phyloP scores from a whole-genome alignment of 768 basidiomycete species.

The Mycena chlorophos region DNA sequence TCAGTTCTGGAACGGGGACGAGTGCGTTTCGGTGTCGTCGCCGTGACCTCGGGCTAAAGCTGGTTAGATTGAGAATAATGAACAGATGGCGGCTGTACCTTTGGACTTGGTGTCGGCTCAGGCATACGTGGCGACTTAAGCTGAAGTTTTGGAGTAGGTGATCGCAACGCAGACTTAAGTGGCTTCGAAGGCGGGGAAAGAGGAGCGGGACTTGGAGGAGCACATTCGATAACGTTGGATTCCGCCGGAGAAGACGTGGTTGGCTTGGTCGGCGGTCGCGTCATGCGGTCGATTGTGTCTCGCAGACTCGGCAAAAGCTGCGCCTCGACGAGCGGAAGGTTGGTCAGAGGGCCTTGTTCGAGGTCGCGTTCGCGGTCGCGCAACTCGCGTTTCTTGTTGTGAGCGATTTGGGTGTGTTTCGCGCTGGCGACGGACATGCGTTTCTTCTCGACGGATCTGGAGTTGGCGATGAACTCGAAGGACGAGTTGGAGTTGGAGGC shows the following conservation, averaged over 20 bases:
- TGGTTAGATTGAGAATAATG: constrained; percentile 19
- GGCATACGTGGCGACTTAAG: constrained; percentile 18
- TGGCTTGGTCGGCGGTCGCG: constrained; percentile 42
- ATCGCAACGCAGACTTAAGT: constrained; percentile 41
- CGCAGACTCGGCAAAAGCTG: constrained; percentile 68
- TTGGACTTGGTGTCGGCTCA: background rate
- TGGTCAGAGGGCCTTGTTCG: constrained; percentile 51
- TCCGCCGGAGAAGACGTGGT: constrained; percentile 18
- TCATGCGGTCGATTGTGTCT: constrained; percentile 77
- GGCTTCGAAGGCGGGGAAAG: constrained; percentile 26
- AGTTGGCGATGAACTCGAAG: constrained; percentile 25
- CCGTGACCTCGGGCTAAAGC: constrained; percentile 5
- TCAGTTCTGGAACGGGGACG: constrained; percentile 40
- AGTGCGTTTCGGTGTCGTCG: constrained; percentile 2
- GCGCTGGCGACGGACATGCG: constrained; percentile 11
- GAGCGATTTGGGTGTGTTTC: constrained; percentile 12
- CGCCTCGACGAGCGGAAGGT: constrained; percentile 61
- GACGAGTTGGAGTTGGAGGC: constrained; percentile 30
- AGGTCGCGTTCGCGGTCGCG: too few species aligned
- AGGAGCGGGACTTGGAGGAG: constrained; percentile 2
- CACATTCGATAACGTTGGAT: background rate
- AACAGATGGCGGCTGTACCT: constrained; percentile 1
- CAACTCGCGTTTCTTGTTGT: constrained; percentile 29
- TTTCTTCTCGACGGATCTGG: constrained; percentile 17
- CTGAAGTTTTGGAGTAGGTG: constrained; percentile 34